Evolutionary conservation across 805 yeast genomes (phyloP), one percentile per base, ranked within the genome.

Genomic region (Kregervanrija pseudodelftensis): DNA sequence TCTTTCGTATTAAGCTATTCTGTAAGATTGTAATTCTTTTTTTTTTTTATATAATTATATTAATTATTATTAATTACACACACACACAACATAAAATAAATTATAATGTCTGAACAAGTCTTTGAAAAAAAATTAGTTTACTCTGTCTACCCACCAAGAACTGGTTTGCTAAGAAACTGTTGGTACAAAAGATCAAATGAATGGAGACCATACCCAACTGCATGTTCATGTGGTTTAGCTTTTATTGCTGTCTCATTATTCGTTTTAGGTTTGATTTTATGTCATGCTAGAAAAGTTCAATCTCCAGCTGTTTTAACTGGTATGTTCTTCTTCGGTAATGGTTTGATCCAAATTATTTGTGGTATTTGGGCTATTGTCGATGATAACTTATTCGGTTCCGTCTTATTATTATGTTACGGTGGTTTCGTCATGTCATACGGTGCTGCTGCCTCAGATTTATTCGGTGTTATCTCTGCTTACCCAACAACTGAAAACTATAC

Each of bases 321-420:
- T 36, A 58, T 70, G 43, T 61, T 69, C 37, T 58, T 71, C 49
- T 70, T 69, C 49, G 64, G 68, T 45, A 72, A 74, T n/a, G 77
- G 78, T 17, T 49, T 65, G 5, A 64, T 66, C 37, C 69, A 70
- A 55, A 56, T 69, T 22, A 57, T 71, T 16, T 65, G 70, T 39
- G 79, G 78, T 13, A 52, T 70, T n/a, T 73, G 74, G 73, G 72
- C 73, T 41, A 51, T 72, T 43, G 57, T 64, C 34, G 55, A 66
- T 39, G 76, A 76, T 48, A 74, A 73, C 56, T 63, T 73, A 7
- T 76, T 73, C 57, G 80, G 74, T 36, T 73, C 74, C 11, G 68
- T 73, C 8, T 69, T 74, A 11, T 60, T 76, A 42, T 60, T 67
- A 30, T 67, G 72, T 39, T 74, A 65, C 56, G 80, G 79, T 37